Evolutionary conservation across 225 moss, liverwort and hornwort genomes (phyloP).

Genomic region (Lunularia cruciata): DNA sequence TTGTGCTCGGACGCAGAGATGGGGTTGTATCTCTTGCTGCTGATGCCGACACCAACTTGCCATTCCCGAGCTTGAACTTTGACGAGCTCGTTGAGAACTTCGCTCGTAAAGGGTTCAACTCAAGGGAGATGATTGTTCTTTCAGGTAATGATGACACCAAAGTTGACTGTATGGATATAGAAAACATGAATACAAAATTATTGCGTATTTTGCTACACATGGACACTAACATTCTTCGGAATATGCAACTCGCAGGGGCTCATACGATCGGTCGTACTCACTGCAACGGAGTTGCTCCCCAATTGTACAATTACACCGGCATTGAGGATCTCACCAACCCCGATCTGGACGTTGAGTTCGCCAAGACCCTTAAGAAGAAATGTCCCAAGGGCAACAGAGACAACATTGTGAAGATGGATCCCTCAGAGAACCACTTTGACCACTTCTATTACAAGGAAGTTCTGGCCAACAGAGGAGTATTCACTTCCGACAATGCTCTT

Average conservation of each 20-base stretch:
- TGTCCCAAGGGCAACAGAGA: constrained; percentile 29
- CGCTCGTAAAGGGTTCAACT: constrained; percentile 6
- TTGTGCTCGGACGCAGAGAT: constrained; percentile 16
- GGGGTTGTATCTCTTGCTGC: constrained; percentile 1
- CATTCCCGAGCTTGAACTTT: constrained; percentile 14
- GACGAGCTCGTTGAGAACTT: constrained; percentile 17
- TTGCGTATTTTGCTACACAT: no score
- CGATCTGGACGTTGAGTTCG: constrained; percentile 26
- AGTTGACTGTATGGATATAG: no score
- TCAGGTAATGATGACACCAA: constrained; percentile 13
- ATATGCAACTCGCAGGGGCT: no score
- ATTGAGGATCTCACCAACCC: constrained; percentile 25
- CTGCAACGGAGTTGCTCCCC: constrained; percentile 21
- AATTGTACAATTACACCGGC: constrained; percentile 31
- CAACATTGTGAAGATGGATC: constrained; percentile 27
- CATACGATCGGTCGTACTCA: constrained; percentile 45
- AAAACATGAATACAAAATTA: no score
- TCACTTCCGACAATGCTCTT: constrained; percentile 34
- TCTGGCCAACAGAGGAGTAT: constrained; percentile 1
- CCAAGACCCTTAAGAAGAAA: constrained; percentile 5
- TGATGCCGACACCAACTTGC: constrained; percentile 11
- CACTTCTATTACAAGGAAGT: constrained; percentile 36
- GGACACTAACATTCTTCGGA: no score
- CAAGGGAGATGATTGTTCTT: constrained; percentile 19
- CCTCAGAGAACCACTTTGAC: constrained; percentile 41